Evolutionary conservation across 1,139 yeast species (phyloP).

Genomic region (Suhomyces anneliseae): DNA sequence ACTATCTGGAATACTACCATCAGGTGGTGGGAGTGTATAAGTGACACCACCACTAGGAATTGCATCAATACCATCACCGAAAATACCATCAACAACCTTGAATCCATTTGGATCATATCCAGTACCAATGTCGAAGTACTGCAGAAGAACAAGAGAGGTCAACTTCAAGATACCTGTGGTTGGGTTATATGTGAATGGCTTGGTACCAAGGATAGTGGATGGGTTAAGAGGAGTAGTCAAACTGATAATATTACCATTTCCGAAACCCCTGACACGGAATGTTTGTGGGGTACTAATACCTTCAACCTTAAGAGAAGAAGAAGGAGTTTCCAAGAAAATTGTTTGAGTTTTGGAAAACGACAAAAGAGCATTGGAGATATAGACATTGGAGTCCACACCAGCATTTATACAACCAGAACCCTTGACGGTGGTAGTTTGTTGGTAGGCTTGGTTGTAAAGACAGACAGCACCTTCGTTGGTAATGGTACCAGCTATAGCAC

Average conservation of each 20-base stretch:
- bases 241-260: constrained; percentile 29
- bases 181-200: constrained; percentile 15
- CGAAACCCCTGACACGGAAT: constrained; percentile 31
- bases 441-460: constrained; percentile 14
- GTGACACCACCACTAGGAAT: constrained; percentile 19
- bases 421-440: constrained; percentile 12
- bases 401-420: constrained; percentile 19
- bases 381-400: constrained; percentile 9
- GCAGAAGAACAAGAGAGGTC: constrained; percentile 8
- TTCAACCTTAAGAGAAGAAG: constrained; percentile 14
- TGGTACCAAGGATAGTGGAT: neutral
- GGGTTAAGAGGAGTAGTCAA: too few species aligned
- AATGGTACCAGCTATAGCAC: constrained; percentile 7
- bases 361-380: constrained; percentile 10
- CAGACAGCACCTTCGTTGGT: constrained; percentile 17
- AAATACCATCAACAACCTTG: constrained; percentile 16
- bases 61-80: constrained; percentile 12
- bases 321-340: constrained; percentile 13
- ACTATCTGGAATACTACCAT: constrained; percentile 3
- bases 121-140: constrained; percentile 25
- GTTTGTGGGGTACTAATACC: constrained; percentile 20
- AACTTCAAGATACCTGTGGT: constrained; percentile 24
- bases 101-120: constrained; percentile 15
- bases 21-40: constrained; percentile 13
- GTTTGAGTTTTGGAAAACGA: constrained; percentile 13